Base-by-base conservation (phyloP, 2,329 filamentous ascomycete genomes). In the Aspergillus sp. region DNA sequence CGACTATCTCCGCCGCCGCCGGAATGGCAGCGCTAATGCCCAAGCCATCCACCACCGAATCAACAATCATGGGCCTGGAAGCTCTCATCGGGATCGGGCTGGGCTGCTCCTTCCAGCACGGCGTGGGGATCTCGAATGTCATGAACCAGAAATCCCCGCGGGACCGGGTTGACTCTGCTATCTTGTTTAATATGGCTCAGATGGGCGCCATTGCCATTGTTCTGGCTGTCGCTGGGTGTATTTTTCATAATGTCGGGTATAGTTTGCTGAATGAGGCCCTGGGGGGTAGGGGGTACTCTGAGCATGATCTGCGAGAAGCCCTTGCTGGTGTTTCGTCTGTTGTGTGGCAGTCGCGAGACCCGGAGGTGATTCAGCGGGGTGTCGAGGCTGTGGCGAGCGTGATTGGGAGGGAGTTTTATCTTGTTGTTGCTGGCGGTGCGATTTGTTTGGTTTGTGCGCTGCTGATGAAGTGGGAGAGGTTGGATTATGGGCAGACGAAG, bases 41-140 rank as follows among this genome's bases (percentile, higher is more conserved):
- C 79, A 0, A 71, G 2, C 77, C 50, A 34, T 17, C 74, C 1
- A 41, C 34, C 20, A 40, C 56, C 0, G 59, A 59, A 15, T 50
- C 56, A 0, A 40, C 34, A 9, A 51, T 61, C 3, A 27, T 61
- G 37, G 59, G 53, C 8, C 47, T 61, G 1, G 59, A 59, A 24
- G 59, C 56, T 4, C 56, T 61, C 2, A 59, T 61, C 13, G 59
- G 56, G 3, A 33, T 59, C 4, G 59, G 59, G 1, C 46, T 61
- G 1, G 59, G 56, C 2, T 59, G 56, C 20, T 61, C 56, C 17
- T 61, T 59, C 46, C 59, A 61, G 19, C 59, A 61, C 19, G 59
- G 59, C 2, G 54, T 59, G 5, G 59, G 59, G 0, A 59, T 61
- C 12, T 59, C 56, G 1, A 61, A 61, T 5, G 53, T 59, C 4